Conservation (phyloP, 768 basidiomycete species). For the Thelephora aurantiotincta region DNA sequence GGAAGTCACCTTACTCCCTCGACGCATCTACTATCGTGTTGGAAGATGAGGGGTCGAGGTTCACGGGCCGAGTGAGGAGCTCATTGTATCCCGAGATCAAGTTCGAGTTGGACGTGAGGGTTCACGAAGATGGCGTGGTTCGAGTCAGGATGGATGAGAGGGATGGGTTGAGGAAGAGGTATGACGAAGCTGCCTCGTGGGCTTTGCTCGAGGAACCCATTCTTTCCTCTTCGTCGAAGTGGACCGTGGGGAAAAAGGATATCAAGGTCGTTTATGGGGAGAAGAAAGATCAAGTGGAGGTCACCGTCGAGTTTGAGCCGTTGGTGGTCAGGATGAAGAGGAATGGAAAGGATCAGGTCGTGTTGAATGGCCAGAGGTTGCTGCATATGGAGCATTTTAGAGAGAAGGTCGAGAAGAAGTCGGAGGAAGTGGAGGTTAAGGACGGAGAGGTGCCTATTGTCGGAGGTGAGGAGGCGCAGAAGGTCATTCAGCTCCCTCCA, state of each 20-base stretch:
- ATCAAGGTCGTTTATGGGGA: constrained; percentile 51
- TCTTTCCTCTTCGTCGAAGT: constrained; percentile 43
- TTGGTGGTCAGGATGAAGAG: constrained; percentile 60
- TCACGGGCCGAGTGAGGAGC: constrained; percentile 68
- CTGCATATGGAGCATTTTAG: constrained; percentile 99
- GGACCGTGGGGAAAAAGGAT: constrained; percentile 53
- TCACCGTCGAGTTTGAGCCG: constrained; percentile 63
- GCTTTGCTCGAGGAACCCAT: constrained; percentile 63
- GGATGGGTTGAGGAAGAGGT: constrained; percentile 63
- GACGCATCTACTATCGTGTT: constrained; percentile 40
- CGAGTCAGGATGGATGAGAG: constrained; percentile 91
- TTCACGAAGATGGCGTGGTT: constrained; percentile 81
- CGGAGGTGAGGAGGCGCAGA: constrained; percentile 26
- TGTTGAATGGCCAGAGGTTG: constrained; percentile 79
- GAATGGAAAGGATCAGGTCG: constrained; percentile 70
- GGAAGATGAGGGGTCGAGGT: constrained; percentile 37
- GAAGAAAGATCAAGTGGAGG: constrained; percentile 40
- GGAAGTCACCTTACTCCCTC: constrained; percentile 83
- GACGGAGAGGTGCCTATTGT: constrained; percentile 27
- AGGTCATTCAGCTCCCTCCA: constrained; percentile 32
- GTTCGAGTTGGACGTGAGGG: constrained; percentile 69
- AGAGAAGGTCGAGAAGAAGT: constrained; percentile 22
- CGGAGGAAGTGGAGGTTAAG: constrained; percentile 4
- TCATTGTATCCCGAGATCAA: constrained; percentile 72
- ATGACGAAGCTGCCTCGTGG: constrained; percentile 89